Evolutionary conservation across 805 yeast species (phyloP).

Genomic region (Millerozyma miso): DNA sequence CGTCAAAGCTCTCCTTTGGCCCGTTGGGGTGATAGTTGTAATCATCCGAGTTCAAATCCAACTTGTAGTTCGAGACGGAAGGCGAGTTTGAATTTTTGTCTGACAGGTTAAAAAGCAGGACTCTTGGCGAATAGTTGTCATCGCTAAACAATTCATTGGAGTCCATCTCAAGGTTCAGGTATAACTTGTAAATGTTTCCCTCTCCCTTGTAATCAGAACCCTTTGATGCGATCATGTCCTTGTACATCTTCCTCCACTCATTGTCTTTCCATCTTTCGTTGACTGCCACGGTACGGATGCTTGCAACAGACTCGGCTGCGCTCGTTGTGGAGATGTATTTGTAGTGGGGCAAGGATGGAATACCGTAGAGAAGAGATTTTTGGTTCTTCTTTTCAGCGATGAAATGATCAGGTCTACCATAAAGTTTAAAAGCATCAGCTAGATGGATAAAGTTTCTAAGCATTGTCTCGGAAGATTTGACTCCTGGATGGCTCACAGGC

Average conservation of each 20-base stretch:
- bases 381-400: conserved; percentile 68
- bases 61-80: neutral
- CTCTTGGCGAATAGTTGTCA: neutral
- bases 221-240: conserved; percentile 11
- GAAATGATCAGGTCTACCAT: conserved; percentile 72
- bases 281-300: conserved; percentile 15
- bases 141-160: conserved; percentile 5
- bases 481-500: conserved; percentile 72
- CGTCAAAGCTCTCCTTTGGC: neutral
- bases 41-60: conserved; percentile 16
- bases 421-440: conserved; percentile 64
- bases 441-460: conserved; percentile 65
- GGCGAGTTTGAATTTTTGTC: conserved; percentile 1
- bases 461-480: conserved; percentile 67
- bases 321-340: conserved; percentile 44
- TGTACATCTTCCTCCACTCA: conserved; percentile 27
- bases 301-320: conserved; percentile 17
- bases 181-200: conserved; percentile 33
- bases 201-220: conserved; percentile 26
- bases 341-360: conserved; percentile 70
- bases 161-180: conserved; percentile 14
- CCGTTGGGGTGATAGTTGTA: conserved; percentile 5
- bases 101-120: neutral
- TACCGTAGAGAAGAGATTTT: conserved; percentile 64
- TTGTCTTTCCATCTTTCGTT: conserved; percentile 21